These are phyloP conservation scores for Plenodomus biglobosus DNA, from an alignment of 2,329 filamentous ascomycete species.

Conservation along the genomic window DNA sequence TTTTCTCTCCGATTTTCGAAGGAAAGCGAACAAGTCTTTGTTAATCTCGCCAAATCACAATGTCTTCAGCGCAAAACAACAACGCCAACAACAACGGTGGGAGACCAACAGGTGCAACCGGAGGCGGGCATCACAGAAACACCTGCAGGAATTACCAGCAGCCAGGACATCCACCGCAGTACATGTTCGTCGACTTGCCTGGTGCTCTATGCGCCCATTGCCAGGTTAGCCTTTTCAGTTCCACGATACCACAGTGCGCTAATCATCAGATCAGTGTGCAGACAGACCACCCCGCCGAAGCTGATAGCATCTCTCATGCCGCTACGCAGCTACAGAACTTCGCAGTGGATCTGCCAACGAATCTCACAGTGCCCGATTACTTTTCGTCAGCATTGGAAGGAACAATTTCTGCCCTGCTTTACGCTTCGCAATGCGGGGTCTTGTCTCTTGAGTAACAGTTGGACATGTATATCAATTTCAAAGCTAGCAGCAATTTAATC, in stretches of 20 bases:
- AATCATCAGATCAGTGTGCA: conserved; percentile 24
- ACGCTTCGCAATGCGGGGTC: not conserved
- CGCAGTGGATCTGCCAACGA: not conserved
- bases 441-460: not conserved
- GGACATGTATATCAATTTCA: not conserved
- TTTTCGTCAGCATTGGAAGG: not conserved
- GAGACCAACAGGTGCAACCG: conserved; percentile 27
- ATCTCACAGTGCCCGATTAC: not conserved
- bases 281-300: conserved; percentile 12
- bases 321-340: not conserved
- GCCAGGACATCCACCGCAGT: conserved; percentile 23
- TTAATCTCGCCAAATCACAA: conserved; percentile 1
- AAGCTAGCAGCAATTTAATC: not conserved
- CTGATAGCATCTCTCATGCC: conserved; percentile 4
- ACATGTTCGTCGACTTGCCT: conserved; percentile 21
- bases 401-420: not conserved
- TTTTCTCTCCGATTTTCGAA: not conserved
- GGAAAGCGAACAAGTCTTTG: not conserved
- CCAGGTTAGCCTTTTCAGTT: conserved; percentile 21
- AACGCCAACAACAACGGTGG: conserved; percentile 17
- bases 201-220: conserved; percentile 25
- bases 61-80: conserved; percentile 17
- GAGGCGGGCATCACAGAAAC: conserved; percentile 24
- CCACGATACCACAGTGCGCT: conserved; percentile 16
- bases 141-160: conserved; percentile 23